Evolutionary conservation across 2,329 filamentous ascomycete species (phyloP), one percentile per base, ranked within the genome.

Genomic region (Rutstroemia sp.): DNA sequence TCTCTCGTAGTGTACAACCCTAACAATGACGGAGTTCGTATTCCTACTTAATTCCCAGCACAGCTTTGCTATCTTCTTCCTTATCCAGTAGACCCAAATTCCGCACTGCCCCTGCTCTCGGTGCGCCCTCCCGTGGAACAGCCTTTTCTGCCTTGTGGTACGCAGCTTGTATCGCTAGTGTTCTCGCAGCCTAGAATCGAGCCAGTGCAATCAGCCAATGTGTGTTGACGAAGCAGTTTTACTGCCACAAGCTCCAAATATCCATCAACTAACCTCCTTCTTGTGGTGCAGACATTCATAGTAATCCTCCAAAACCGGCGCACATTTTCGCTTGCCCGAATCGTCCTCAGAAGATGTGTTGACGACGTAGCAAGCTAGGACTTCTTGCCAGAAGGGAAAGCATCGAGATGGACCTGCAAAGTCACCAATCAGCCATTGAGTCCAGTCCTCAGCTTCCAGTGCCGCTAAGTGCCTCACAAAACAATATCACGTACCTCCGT

Each of bases 301-400:
- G 78, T 99, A 99, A 72, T 99, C 94, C 73, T 99, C 94, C 64
- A 97, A 79, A 4, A 84, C 82, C 16, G 88, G 86, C 17, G 80
- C 76, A 73, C 95, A 99, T 76, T 95, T 95, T 73, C 85, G 87
- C 78, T 92, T 94, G 65, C 89, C 89, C 16, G 84, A 82, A 64
- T 83, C 79, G 69, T 92, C 87, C 56, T 92, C 88, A 63, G 87
- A 78, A 63, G 80, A 82, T 56, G 90, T 90, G 78, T 97, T 97
- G 71, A 96, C 86, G 60, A 96, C 91, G 74, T 99, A 99, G 83
- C 94, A 99, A 68, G 91, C 91, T 72, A 99, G 88, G 64, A 97
- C 85, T 76, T 99, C 94, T 77, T 99, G 94, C 94, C 94, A 99
- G 83, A 96, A 99, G 71, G 92, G 89, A 79, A 96, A 97, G 84